phyloP scores from a whole-genome alignment of 2,329 filamentous ascomycete genomes.

The Alternaria ethzedia region DNA sequence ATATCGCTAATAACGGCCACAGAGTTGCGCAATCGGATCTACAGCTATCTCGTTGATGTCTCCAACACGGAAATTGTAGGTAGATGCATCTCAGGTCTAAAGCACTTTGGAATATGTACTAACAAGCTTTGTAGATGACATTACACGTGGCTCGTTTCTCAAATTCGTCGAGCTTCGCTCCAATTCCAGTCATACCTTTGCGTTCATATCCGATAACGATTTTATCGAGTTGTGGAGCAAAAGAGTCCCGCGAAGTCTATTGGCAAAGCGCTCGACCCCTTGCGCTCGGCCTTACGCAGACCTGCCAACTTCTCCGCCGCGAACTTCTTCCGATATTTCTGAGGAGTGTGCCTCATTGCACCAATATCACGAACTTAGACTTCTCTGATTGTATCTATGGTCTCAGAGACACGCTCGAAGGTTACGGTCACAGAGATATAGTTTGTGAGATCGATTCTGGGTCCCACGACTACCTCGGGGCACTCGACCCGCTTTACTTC shows the following conservation, averaged over 20 bases:
- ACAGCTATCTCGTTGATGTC: neutral
- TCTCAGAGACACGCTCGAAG: neutral
- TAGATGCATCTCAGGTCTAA: neutral
- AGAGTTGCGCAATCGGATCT: neutral
- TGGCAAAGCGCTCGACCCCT: neutral
- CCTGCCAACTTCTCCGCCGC: neutral
- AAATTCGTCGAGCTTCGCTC: neutral
- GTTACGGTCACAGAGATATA: neutral
- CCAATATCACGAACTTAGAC: neutral
- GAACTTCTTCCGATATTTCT: neutral
- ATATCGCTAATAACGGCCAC: accelerated
- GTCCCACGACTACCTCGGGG: neutral
- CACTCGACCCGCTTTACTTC: neutral
- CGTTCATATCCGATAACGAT: neutral
- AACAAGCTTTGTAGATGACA: neutral
- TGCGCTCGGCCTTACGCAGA: neutral
- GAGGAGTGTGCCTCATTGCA: neutral
- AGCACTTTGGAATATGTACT: neutral
- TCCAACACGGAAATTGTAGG: accelerated
- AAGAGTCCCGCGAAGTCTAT: neutral
- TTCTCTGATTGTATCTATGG: neutral
- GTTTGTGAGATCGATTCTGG: neutral
- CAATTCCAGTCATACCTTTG: neutral
- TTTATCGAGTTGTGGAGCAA: neutral
- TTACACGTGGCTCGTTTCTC: neutral